phyloP scores from a whole-genome alignment of 768 basidiomycete species.

The Mycena polygramma region DNA sequence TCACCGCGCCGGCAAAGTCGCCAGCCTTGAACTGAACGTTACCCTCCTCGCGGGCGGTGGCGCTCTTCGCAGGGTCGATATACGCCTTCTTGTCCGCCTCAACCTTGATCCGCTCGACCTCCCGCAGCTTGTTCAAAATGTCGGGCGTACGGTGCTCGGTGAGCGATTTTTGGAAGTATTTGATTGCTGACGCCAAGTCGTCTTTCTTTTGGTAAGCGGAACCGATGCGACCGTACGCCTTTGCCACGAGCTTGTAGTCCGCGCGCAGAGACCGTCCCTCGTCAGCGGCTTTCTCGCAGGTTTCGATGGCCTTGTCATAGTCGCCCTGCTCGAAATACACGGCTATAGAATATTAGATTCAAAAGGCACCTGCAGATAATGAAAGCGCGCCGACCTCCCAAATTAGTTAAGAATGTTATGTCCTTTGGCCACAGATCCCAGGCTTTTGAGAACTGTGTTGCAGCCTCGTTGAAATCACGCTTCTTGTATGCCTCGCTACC shows the following conservation, averaged over 20 bases:
- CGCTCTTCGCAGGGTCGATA: conserved; percentile 87
- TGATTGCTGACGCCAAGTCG: conserved; percentile 84
- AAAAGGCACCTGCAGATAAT: background rate
- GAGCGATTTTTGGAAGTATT: conserved; percentile 93
- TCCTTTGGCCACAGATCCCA: conserved; percentile 97
- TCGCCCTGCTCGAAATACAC: conserved; percentile 95
- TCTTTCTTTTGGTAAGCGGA: conserved; percentile 86
- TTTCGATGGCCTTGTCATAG: conserved; percentile 91
- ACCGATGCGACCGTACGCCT: conserved; percentile 92
- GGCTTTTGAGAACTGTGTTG: conserved; percentile 82
- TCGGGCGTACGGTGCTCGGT: conserved; percentile 97
- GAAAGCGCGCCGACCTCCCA: conserved; percentile 68
- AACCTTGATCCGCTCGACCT: conserved; percentile 79
- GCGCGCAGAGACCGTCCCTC: conserved; percentile 91
- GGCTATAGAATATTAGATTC: conserved; percentile 59
- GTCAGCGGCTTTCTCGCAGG: conserved; percentile 96
- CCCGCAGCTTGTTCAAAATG: conserved; percentile 90
- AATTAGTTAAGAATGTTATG: conserved; percentile 92
- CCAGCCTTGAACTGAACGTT: conserved; percentile 93
- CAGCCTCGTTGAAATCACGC: conserved; percentile 84
- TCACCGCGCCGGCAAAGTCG: conserved; percentile 92
- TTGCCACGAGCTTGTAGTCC: conserved; percentile 96
- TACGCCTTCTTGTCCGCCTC: conserved; percentile 88
- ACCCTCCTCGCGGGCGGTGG: conserved; percentile 90
- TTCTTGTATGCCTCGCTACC: conserved; percentile 90